Conservation (phyloP, 148 eudicot species). For the Cornus florida region DNA sequence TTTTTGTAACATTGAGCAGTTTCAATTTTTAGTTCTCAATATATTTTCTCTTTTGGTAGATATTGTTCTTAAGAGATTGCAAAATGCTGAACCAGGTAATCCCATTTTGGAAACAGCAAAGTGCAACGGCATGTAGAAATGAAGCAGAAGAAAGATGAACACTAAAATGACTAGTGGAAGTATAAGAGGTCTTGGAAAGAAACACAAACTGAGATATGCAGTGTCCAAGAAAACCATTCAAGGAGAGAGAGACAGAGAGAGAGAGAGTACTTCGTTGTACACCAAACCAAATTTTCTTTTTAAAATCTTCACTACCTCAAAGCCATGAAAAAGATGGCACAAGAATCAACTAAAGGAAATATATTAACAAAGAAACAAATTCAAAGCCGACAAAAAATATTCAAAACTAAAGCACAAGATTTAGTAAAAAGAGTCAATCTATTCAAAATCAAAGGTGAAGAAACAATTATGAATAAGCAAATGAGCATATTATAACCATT, state of each 20-base stretch:
- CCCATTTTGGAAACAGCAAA: not conserved
- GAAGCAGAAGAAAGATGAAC: not conserved
- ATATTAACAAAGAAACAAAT: not conserved
- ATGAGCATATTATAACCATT: not conserved
- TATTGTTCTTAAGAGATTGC: not conserved
- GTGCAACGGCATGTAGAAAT: not conserved
- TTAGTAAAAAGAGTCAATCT: not conserved
- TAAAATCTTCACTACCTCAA: constrained; percentile 6
- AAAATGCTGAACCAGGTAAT: constrained; percentile 1
- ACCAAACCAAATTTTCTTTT: not conserved
- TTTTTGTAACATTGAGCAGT: not conserved
- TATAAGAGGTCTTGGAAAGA: not conserved
- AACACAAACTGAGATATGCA: not conserved
- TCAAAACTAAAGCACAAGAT: not conserved
- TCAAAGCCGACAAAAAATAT: not conserved
- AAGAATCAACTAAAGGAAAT: not conserved
- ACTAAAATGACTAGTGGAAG: not conserved
- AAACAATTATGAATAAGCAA: not conserved
- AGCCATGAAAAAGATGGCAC: not conserved
- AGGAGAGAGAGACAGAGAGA: too few species aligned
- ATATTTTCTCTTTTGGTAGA: too few species aligned
- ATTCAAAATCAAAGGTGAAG: not conserved
- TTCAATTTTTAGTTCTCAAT: not conserved
- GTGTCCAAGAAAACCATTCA: not conserved
- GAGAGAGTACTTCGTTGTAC: not conserved